Conservation (phyloP, 306 rosid genomes). For the Castanea sativa region DNA sequence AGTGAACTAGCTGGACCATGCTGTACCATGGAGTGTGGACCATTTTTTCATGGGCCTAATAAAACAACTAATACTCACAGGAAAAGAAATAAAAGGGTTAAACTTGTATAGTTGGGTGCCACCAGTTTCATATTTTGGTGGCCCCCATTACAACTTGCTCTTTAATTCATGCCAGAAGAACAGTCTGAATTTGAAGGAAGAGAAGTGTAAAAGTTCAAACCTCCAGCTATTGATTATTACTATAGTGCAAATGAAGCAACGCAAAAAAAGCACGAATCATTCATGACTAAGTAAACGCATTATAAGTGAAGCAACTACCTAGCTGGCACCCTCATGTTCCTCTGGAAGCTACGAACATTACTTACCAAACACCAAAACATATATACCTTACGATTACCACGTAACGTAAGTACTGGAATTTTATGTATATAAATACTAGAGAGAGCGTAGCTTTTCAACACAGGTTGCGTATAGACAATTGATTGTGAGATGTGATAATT, state of each 20-base stretch:
- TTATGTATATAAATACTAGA: no score
- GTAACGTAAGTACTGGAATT: background rate
- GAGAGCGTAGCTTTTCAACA: no score
- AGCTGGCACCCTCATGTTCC: background rate
- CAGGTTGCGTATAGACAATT: no score
- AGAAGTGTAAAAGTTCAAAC: background rate
- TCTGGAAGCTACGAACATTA: background rate
- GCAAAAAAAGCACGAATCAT: no score
- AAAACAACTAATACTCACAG: background rate
- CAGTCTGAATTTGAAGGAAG: background rate
- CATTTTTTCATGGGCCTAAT: background rate
- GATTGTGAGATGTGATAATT: no score
- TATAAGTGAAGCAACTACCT: no score
- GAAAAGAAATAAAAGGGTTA: background rate
- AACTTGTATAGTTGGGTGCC: background rate
- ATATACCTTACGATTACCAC: background rate
- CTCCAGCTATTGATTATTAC: constrained; percentile 6
- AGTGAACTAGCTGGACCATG: background rate
- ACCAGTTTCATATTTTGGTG: background rate
- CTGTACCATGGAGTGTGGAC: background rate
- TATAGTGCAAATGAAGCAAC: background rate
- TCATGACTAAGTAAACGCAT: no score
- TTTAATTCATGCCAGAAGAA: background rate
- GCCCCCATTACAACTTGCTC: background rate
- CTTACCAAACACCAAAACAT: background rate